phyloP scores from a whole-genome alignment of 78 protist species.

The Cavenderia fasciculata region DNA sequence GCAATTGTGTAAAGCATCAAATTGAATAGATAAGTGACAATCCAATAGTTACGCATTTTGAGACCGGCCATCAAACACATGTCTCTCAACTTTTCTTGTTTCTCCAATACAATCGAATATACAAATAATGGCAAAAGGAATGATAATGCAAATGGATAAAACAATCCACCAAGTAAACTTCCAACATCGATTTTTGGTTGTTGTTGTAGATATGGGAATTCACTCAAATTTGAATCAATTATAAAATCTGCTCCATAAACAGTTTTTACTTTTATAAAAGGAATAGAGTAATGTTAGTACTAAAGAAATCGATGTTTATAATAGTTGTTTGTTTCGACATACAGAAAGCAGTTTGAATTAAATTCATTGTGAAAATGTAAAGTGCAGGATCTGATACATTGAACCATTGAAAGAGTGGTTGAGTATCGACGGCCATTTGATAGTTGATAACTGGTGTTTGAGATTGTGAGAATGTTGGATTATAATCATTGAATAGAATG shows the following conservation, averaged over 20 bases:
- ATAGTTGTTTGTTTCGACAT: not conserved
- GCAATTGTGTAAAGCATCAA: slow-evolving; percentile 56
- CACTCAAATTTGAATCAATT: not conserved
- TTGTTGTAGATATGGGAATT: slow-evolving; percentile 6
- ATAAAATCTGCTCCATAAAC: slow-evolving; percentile 15
- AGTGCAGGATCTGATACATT: slow-evolving; percentile 3
- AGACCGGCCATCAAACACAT: slow-evolving; percentile 72
- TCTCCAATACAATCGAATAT: slow-evolving; percentile 53
- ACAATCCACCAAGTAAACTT: slow-evolving; percentile 53
- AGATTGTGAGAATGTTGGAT: too few species aligned
- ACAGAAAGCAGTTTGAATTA: not conserved
- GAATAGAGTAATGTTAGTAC: not conserved
- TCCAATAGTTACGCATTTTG: slow-evolving; percentile 72
- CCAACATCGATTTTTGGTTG: slow-evolving; percentile 46
- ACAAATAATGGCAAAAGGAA: slow-evolving; percentile 67
- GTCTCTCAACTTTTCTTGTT: slow-evolving; percentile 59
- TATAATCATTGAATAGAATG: not conserved
- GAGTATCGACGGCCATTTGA: not conserved
- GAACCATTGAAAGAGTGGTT: not conserved
- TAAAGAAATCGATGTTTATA: not conserved
- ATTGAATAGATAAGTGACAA: slow-evolving; percentile 76
- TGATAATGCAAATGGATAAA: slow-evolving; percentile 65
- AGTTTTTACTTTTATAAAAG: not conserved
- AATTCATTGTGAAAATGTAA: slow-evolving; percentile 2
- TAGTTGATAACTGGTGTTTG: not conserved